Conservation (phyloP, 345 rosid species). For the Balakata baccata region DNA sequence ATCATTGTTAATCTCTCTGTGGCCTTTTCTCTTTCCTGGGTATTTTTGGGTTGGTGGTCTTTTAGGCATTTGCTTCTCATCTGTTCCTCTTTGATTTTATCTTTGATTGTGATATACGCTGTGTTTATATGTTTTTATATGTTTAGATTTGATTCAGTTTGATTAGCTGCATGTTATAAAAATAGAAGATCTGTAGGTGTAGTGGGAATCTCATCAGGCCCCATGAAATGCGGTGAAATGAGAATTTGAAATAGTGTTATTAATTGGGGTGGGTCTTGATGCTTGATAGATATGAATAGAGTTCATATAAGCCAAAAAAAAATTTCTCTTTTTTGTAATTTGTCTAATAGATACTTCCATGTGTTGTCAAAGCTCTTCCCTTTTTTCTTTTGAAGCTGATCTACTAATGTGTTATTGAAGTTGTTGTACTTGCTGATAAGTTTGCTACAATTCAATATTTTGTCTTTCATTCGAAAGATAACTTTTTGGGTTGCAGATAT, state of each 20-base stretch:
- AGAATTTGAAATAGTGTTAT: background rate
- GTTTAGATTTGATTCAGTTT: background rate
- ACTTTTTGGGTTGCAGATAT: conserved; percentile 51
- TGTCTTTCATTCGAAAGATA: background rate
- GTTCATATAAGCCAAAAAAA: background rate
- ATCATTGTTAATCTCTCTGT: background rate
- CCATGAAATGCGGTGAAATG: background rate
- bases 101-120: background rate
- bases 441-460: background rate
- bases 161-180: background rate
- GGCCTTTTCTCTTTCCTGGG: background rate
- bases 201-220: background rate
- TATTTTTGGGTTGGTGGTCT: background rate
- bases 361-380: too few relatives aligned
- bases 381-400: background rate
- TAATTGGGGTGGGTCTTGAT: background rate
- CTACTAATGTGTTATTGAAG: too few relatives aligned
- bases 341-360: background rate
- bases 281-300: background rate
- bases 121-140: background rate
- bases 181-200: background rate
- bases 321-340: too few relatives aligned
- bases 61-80: background rate
- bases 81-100: background rate
- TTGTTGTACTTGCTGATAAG: background rate